Conservation (phyloP, 2,329 filamentous ascomycete species). For the Chrysosporium keratinophilum region DNA sequence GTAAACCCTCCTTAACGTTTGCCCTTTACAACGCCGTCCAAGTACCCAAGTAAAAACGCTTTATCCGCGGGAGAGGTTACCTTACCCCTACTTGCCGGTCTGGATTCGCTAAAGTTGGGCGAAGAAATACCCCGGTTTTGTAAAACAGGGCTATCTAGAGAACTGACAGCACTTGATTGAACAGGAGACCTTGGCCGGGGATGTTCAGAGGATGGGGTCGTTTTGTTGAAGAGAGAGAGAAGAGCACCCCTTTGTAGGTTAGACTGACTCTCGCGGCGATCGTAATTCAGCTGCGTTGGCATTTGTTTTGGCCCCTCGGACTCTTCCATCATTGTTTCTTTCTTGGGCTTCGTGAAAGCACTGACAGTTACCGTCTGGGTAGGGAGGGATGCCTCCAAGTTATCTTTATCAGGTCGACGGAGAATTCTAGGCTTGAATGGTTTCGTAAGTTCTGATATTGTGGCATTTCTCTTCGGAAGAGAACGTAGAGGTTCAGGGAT, state of each 20-base stretch:
- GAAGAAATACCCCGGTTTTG: slow-evolving; percentile 18
- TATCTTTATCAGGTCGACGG: slow-evolving; percentile 39
- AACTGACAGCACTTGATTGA: slow-evolving; percentile 19
- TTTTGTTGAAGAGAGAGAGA: slow-evolving; percentile 55
- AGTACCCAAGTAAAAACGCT: slow-evolving; percentile 64
- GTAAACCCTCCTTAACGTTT: slow-evolving; percentile 14
- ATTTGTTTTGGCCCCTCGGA: slow-evolving; percentile 15
- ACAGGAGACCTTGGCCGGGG: slow-evolving; percentile 9
- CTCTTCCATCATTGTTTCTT: slow-evolving; percentile 13
- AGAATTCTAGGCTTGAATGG: slow-evolving; percentile 45
- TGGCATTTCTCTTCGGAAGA: slow-evolving; percentile 18
- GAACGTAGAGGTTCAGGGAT: background rate
- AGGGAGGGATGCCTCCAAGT: slow-evolving; percentile 24
- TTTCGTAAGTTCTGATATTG: slow-evolving; percentile 31
- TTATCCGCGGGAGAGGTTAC: slow-evolving; percentile 56
- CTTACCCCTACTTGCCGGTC: slow-evolving; percentile 23
- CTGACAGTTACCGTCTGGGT: slow-evolving; percentile 21
- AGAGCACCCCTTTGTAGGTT: slow-evolving; percentile 40
- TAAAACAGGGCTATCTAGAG: slow-evolving; percentile 12
- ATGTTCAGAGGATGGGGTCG: slow-evolving; percentile 14
- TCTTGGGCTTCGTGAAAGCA: slow-evolving; percentile 18
- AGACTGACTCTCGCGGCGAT: slow-evolving; percentile 35
- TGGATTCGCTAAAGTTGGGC: slow-evolving; percentile 15
- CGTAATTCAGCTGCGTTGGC: slow-evolving; percentile 21
- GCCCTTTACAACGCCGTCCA: slow-evolving; percentile 48